Conservation (phyloP, 1,284 basidiomycete species). For the Puccinia hordei region DNA sequence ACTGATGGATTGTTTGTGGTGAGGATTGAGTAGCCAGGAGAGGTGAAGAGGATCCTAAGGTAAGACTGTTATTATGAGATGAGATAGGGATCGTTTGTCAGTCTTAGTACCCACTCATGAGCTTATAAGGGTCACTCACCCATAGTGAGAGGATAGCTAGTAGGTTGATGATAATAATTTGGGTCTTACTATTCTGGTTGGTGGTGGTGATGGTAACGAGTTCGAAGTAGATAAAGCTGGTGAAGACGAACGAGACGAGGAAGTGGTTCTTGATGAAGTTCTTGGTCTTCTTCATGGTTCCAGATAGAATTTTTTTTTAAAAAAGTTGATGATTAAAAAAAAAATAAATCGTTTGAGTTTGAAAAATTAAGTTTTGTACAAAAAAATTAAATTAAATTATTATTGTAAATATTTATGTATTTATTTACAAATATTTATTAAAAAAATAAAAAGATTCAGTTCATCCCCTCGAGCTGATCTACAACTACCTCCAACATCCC, state of each 20-base stretch:
- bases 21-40: neutral
- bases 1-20: neutral
- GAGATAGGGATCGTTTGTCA: too few species aligned
- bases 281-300: too few species aligned
- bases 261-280: neutral
- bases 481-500: neutral
- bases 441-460: slow-evolving; percentile 14
- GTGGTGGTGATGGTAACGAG: neutral
- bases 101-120: too few species aligned
- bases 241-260: neutral
- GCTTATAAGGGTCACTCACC: neutral
- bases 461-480: neutral
- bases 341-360: too few species aligned
- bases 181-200: too few species aligned
- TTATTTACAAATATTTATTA: too few species aligned
- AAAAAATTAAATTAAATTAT: too few species aligned
- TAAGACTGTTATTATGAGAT: slow-evolving; percentile 3
- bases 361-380: too few species aligned
- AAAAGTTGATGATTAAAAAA: too few species aligned
- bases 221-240: neutral
- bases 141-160: neutral
- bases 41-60: neutral
- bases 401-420: too few species aligned
- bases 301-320: neutral
- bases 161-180: neutral